These are phyloP conservation scores for Epichloe sp. DNA, from an alignment of 2,329 filamentous ascomycete genomes.

Conservation along the genomic window DNA sequence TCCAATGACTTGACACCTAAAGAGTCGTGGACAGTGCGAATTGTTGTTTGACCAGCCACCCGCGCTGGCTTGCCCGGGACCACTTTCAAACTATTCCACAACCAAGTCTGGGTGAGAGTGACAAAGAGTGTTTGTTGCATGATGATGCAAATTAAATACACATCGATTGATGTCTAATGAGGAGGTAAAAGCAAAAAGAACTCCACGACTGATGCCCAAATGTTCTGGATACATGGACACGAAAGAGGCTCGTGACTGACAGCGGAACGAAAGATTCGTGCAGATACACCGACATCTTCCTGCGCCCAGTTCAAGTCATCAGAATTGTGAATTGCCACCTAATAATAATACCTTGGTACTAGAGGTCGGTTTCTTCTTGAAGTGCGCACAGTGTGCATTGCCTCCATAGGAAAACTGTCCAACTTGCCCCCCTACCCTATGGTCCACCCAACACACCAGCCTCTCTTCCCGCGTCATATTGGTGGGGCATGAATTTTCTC, in stretches of 20 bases:
- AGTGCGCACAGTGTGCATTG: conserved; percentile 1
- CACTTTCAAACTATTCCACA: no score
- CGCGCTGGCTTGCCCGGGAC: no score
- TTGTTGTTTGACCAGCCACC: background rate
- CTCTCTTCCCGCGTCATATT: conserved; percentile 20
- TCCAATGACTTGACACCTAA: no score
- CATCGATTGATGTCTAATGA: no score
- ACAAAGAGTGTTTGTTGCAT: background rate
- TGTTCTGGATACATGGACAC: no score
- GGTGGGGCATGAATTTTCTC: conserved; percentile 30
- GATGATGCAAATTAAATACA: no score
- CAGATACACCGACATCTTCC: background rate
- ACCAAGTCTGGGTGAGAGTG: no score
- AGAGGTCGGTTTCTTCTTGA: background rate
- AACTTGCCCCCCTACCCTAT: conserved; percentile 7
- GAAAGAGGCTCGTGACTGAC: no score
- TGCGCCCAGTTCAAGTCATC: background rate
- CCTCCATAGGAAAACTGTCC: background rate
- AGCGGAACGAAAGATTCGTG: no score
- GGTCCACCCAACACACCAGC: conserved; percentile 3
- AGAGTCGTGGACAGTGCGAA: background rate
- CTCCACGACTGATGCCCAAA: no score
- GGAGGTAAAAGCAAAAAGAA: no score
- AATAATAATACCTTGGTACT: background rate
- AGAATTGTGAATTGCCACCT: background rate